Percentiles rank a stretch among this genome's conserved stretches.
Conservation (phyloP, 202 grass and related monocot species). For the Setaria italica region DNA sequence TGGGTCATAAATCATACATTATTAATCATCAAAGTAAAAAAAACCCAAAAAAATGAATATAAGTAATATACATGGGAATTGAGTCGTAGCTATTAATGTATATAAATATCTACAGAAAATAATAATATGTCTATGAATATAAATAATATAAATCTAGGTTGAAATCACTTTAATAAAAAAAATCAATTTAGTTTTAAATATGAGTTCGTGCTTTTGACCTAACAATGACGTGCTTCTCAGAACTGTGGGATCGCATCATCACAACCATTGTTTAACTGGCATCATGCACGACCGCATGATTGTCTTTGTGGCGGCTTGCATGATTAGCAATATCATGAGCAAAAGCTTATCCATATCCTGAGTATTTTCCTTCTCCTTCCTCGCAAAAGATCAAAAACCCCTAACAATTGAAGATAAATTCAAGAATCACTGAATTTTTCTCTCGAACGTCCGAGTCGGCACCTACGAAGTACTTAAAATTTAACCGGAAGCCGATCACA, state of each 20-base stretch:
- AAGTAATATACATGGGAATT: background rate
- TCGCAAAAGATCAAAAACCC: too few relatives aligned
- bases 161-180: background rate
- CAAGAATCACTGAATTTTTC: too few relatives aligned
- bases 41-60: background rate
- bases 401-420: too few relatives aligned
- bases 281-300: background rate
- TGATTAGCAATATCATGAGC: background rate
- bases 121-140: background rate
- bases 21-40: background rate
- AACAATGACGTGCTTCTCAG: background rate
- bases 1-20: background rate
- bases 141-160: background rate
- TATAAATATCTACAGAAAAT: background rate
- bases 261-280: background rate
- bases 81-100: background rate
- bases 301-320: background rate
- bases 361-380: too few relatives aligned
- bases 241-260: background rate
- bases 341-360: background rate
- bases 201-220: background rate
- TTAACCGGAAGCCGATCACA: too few relatives aligned
- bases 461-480: too few relatives aligned
- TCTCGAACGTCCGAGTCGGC: too few relatives aligned
- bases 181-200: background rate